Conservation (phyloP, 148 eudicot genomes). For the Heliamphora exappendiculata region DNA sequence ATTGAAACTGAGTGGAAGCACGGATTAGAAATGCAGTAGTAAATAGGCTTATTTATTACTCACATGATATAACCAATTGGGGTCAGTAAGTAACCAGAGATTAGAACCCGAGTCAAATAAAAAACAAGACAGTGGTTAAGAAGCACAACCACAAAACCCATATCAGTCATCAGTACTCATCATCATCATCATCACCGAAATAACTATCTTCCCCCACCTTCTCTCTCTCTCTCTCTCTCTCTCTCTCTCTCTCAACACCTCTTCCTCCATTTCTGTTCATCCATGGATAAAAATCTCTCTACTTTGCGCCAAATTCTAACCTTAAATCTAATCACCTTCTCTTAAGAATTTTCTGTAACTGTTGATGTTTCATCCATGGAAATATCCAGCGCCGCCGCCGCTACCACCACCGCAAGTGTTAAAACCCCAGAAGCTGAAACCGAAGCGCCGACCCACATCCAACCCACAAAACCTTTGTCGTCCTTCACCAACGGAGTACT, state of each 20-base stretch:
- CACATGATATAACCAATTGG: constrained; percentile 8
- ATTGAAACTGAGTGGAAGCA: background rate
- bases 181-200: constrained; percentile 14
- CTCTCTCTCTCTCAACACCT: background rate
- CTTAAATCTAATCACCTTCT: constrained; percentile 9
- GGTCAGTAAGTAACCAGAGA: constrained; percentile 13
- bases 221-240: background rate
- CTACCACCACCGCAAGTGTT: background rate
- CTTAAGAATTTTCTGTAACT: background rate
- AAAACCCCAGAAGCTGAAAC: constrained; percentile 17
- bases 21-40: background rate
- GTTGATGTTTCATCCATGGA: constrained; percentile 20
- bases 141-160: constrained; percentile 24
- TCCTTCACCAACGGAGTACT: constrained; percentile 20
- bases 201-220: background rate
- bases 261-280: constrained; percentile 9
- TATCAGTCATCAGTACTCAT: constrained; percentile 17
- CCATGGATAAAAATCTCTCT: constrained; percentile 7
- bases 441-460: constrained; percentile 12
- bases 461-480: constrained; percentile 7
- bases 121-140: constrained; percentile 9
- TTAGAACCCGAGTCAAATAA: constrained; percentile 15
- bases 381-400: background rate
- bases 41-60: constrained; percentile 10
- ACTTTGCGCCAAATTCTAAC: constrained; percentile 7